Percentiles rank a stretch among this genome's conserved stretches.
Evolutionary conservation across 2,329 filamentous ascomycete genomes (phyloP).

Genomic region (Tricladium varicosporioides): DNA sequence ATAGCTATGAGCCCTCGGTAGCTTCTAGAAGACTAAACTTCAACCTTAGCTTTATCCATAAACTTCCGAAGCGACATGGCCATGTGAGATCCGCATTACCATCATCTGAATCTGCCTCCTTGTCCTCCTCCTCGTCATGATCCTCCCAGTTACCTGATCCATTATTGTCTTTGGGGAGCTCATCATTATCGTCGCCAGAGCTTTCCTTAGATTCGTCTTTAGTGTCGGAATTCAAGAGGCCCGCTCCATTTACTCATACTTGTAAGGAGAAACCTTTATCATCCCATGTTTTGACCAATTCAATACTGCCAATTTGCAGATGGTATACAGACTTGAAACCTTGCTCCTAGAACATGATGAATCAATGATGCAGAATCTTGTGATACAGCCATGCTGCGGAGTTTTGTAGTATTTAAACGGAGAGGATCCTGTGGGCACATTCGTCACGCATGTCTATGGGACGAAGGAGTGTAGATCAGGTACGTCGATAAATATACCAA

Average conservation of each 20-base stretch:
- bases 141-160: background rate
- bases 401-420: no score
- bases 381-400: no score
- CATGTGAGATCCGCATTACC: no score
- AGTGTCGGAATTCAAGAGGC: background rate
- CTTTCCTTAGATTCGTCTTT: background rate
- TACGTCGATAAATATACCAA: no score
- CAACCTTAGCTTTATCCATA: no score
- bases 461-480: no score
- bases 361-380: no score
- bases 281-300: slow-evolving; percentile 11
- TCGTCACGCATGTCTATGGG: no score
- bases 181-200: background rate
- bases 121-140: slow-evolving; percentile 1
- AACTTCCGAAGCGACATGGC: no score
- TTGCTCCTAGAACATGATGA: slow-evolving; percentile 33
- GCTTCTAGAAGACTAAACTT: background rate
- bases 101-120: background rate
- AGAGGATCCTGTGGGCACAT: no score
- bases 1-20: slow-evolving; percentile 29
- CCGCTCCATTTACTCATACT: slow-evolving; percentile 12
- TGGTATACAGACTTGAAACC: background rate
- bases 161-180: no score
- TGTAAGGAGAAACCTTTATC: slow-evolving; percentile 14
- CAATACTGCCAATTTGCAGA: slow-evolving; percentile 8